Evolutionary conservation across 2,329 filamentous ascomycete genomes (phyloP).

Genomic region (Chaetomium strumarium): DNA sequence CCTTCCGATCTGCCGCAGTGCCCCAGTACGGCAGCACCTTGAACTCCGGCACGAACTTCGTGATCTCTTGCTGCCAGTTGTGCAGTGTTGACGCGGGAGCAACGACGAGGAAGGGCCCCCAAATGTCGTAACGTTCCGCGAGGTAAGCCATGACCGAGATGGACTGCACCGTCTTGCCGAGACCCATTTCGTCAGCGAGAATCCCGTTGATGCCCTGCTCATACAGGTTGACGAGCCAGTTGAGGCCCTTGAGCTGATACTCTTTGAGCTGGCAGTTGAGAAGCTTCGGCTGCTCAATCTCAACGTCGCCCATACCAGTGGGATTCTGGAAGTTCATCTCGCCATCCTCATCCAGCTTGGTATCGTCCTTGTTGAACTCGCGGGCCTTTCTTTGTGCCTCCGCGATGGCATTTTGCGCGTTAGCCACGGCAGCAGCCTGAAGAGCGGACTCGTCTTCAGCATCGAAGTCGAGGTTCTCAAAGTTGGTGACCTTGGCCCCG

Average conservation of each 20-base stretch:
- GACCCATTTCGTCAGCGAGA: slow-evolving; percentile 97
- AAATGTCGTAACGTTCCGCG: slow-evolving; percentile 94
- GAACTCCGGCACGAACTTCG: slow-evolving; percentile 86
- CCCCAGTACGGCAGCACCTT: slow-evolving; percentile 98
- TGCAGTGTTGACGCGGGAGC: slow-evolving; percentile 93
- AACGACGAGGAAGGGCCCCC: slow-evolving; percentile 95
- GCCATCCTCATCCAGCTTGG: slow-evolving; percentile 72
- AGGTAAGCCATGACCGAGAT: slow-evolving; percentile 99
- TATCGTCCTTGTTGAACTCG: slow-evolving; percentile 75
- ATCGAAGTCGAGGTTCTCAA: slow-evolving; percentile 93
- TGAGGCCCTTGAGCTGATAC: slow-evolving; percentile 97
- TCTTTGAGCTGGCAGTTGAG: slow-evolving; percentile 93
- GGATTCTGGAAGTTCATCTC: slow-evolving; percentile 99
- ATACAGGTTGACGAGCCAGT: slow-evolving; percentile 98
- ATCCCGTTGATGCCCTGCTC: slow-evolving; percentile 99
- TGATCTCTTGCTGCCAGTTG: slow-evolving; percentile 99
- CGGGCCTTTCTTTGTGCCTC: slow-evolving; percentile 90
- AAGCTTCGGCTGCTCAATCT: slow-evolving; percentile 90
- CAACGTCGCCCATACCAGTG: slow-evolving; percentile 86
- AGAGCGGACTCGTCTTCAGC: slow-evolving; percentile 83
- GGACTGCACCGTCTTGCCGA: slow-evolving; percentile 97
- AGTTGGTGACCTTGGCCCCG: slow-evolving; percentile 75
- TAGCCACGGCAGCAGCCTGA: slow-evolving; percentile 81
- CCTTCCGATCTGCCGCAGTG: slow-evolving; percentile 86
- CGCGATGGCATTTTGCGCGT: slow-evolving; percentile 91